Percentiles rank a stretch among this genome's conserved stretches.
Conservation (phyloP, 2,329 filamentous ascomycete species). For the Juglanconis sp. region DNA sequence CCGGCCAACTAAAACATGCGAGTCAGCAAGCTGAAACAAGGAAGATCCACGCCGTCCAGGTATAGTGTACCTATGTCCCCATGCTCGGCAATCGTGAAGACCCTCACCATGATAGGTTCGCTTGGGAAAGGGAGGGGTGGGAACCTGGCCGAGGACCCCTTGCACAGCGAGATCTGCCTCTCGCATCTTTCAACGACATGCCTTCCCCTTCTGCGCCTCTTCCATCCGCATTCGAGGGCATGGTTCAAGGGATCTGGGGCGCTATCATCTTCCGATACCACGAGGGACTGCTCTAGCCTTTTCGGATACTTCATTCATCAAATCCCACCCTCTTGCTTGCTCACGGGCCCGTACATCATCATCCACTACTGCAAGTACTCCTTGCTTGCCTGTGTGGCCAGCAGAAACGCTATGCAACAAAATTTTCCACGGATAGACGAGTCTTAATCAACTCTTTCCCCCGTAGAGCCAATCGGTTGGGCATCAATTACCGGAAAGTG, state of each 20-base stretch:
- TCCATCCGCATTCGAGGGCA: slow-evolving; percentile 29
- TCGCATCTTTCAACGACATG: slow-evolving; percentile 32
- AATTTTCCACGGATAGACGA: slow-evolving; percentile 21
- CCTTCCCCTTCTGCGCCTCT: slow-evolving; percentile 24
- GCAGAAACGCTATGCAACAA: slow-evolving; percentile 11
- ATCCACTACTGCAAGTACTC: slow-evolving; percentile 1
- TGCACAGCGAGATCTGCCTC: slow-evolving; percentile 14
- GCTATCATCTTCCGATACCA: slow-evolving; percentile 24
- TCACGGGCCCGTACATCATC: background rate
- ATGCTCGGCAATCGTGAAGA: slow-evolving; percentile 7
- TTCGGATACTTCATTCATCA: slow-evolving; percentile 6
- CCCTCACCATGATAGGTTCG: slow-evolving; percentile 12
- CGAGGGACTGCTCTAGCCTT: slow-evolving; percentile 12
- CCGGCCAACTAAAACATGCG: slow-evolving; percentile 12
- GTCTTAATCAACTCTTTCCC: slow-evolving; percentile 7
- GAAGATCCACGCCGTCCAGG: slow-evolving; percentile 16
- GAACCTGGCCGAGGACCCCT: slow-evolving; percentile 12
- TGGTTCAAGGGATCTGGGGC: slow-evolving; percentile 38
- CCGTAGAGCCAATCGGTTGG: slow-evolving; percentile 20
- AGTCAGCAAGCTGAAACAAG: slow-evolving; percentile 20
- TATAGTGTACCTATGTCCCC: slow-evolving; percentile 6
- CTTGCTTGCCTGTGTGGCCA: slow-evolving; percentile 6
- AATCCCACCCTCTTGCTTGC: slow-evolving; percentile 19
- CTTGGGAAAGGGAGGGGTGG: slow-evolving; percentile 7
- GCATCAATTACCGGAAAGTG: slow-evolving; percentile 16